phyloP scores from a whole-genome alignment of 1,284 basidiomycete species.

The Trametes pubescens region DNA sequence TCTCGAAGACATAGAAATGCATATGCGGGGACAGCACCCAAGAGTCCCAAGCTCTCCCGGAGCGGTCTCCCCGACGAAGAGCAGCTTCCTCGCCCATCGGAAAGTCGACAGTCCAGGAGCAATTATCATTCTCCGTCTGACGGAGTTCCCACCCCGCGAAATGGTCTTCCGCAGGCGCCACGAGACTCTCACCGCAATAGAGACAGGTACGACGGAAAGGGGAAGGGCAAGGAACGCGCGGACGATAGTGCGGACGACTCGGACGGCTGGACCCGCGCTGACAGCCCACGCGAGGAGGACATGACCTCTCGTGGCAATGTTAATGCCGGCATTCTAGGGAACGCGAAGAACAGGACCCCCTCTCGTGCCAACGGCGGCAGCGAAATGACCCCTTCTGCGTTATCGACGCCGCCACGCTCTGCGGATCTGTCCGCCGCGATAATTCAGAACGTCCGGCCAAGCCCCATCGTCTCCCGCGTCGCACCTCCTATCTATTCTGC shows the following conservation, averaged over 20 bases:
- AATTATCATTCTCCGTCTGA: background rate
- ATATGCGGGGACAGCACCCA: background rate
- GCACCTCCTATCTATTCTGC: background rate
- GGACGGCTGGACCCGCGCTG: slow-evolving; percentile 6
- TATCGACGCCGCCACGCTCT: slow-evolving; percentile 20
- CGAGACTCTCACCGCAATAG: slow-evolving; percentile 6
- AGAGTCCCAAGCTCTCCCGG: background rate
- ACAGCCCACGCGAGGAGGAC: slow-evolving; percentile 15
- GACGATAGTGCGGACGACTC: slow-evolving; percentile 25
- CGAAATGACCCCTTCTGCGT: slow-evolving; percentile 6
- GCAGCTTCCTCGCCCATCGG: background rate
- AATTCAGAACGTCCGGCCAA: slow-evolving; percentile 1
- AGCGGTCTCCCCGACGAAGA: background rate
- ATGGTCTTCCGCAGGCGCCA: background rate
- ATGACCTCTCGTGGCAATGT: slow-evolving; percentile 20
- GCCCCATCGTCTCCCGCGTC: slow-evolving; percentile 3
- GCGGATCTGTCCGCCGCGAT: slow-evolving; percentile 17
- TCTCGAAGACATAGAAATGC: background rate
- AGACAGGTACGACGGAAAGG: slow-evolving; percentile 30
- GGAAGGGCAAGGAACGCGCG: slow-evolving; percentile 41
- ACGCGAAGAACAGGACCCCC: slow-evolving; percentile 9
- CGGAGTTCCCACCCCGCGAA: background rate
- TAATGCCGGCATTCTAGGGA: slow-evolving; percentile 21
- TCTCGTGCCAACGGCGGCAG: slow-evolving; percentile 12
- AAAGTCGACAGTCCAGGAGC: background rate